Evolutionary conservation across 805 yeast genomes (phyloP), one percentile per base, ranked within the genome.

Genomic region (Starmerella bombi): DNA sequence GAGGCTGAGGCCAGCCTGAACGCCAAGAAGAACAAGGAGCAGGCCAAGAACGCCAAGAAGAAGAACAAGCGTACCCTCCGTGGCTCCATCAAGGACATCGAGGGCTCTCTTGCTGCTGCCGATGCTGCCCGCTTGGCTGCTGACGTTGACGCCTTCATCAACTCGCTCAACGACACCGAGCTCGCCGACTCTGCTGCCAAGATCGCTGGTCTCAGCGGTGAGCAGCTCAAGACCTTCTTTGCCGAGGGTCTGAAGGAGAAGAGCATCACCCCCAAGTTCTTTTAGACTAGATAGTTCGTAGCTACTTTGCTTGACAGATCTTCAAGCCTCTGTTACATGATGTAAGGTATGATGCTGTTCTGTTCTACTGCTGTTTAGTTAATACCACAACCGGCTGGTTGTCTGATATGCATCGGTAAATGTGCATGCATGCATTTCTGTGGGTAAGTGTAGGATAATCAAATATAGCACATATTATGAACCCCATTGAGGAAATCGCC

Each of bases 1-100:
- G 86, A 73, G 44, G 80, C 74, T 46, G 75, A 73, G 22, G 61
- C 66, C 38, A 69, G 74, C 22, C 75, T 74, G 59, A 72, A 67
- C 42, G 73, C 71, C 48, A 70, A 79, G 57, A 93, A 88, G 71
- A 80, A 88, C 53, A 94, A 93, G 61, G 94, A 91, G 72, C 83
- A 81, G 53, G 95, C 95, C 40, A 75, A 76, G 65, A 68, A 67
- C 48, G 80, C 80, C 36, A 86, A 84, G 72, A 91, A 91, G 93
- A 91, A 91, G 81, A 81, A 82, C 69, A 83, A 82, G 78, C 79
- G 94, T 70, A 63, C 77, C 32, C 64, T 91, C 50, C 83, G 97
- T 74, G 64, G 65, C 54, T 69, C 85, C 44, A 83, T 75, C 51
- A 84, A 86, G 70, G 95, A 82, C 33, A 75, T 70, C 53, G 84